Evolutionary conservation across 768 basidiomycete species (phyloP).

Genomic region (Leccinellum luteum): DNA sequence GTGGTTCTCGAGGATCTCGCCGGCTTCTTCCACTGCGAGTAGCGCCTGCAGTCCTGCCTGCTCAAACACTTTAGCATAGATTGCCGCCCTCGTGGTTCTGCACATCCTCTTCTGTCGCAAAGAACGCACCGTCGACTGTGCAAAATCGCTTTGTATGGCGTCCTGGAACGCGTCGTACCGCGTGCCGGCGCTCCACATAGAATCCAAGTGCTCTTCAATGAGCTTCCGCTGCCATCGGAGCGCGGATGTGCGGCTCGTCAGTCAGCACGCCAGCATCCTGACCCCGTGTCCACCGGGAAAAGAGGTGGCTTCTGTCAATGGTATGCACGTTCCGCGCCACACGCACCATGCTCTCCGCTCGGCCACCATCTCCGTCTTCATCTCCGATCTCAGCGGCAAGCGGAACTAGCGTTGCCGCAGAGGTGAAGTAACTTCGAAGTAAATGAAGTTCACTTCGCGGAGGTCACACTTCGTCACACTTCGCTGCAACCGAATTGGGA

Average conservation of each 20-base stretch:
- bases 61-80: slow-evolving; percentile 46
- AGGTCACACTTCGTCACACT: too few relatives aligned
- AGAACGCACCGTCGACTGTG: slow-evolving; percentile 29
- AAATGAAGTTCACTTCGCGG: too few relatives aligned
- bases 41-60: slow-evolving; percentile 46
- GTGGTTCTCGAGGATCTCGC: slow-evolving; percentile 69
- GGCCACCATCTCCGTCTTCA: not conserved
- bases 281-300: slow-evolving; percentile 46
- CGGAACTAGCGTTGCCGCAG: too few relatives aligned
- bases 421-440: too few relatives aligned
- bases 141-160: slow-evolving; percentile 34
- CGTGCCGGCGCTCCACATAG: slow-evolving; percentile 27
- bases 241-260: slow-evolving; percentile 22
- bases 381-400: slow-evolving; percentile 29
- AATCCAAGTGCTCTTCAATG: slow-evolving; percentile 29
- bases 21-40: slow-evolving; percentile 70
- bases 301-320: slow-evolving; percentile 39
- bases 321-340: slow-evolving; percentile 43
- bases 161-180: slow-evolving; percentile 39
- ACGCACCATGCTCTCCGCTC: slow-evolving; percentile 43
- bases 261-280: slow-evolving; percentile 43
- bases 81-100: slow-evolving; percentile 69
- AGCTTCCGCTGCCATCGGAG: slow-evolving; percentile 37
- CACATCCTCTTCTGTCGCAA: slow-evolving; percentile 53
- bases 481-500: too few relatives aligned